phyloP scores from a whole-genome alignment of 345 rosid species.

The Gossypium bickii region DNA sequence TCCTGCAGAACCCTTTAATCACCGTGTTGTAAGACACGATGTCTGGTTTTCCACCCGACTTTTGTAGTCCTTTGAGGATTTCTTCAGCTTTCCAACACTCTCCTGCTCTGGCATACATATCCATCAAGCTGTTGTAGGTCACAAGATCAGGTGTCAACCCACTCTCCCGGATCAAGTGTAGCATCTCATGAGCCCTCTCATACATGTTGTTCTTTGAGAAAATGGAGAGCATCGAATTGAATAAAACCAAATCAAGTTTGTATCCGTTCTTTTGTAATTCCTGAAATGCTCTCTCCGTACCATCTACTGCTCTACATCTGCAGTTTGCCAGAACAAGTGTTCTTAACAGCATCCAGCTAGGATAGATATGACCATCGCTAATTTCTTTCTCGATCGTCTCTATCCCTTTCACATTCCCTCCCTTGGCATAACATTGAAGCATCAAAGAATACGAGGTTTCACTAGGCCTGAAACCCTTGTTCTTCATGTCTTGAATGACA shows the following conservation, averaged over 20 bases:
- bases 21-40: slow-evolving; percentile 85
- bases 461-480: slow-evolving; percentile 67
- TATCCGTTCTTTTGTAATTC: slow-evolving; percentile 55
- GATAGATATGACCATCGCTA: slow-evolving; percentile 56
- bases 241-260: slow-evolving; percentile 77
- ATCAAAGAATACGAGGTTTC: slow-evolving; percentile 74
- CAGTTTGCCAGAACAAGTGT: slow-evolving; percentile 63
- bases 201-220: slow-evolving; percentile 64
- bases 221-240: slow-evolving; percentile 73
- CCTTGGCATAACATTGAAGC: slow-evolving; percentile 76
- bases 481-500: slow-evolving; percentile 65
- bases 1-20: slow-evolving; percentile 87
- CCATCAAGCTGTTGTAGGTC: slow-evolving; percentile 87
- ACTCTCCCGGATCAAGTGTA: slow-evolving; percentile 43
- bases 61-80: slow-evolving; percentile 46
- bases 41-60: slow-evolving; percentile 52
- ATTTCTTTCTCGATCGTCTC: slow-evolving; percentile 64
- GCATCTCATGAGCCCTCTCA: slow-evolving; percentile 51
- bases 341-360: slow-evolving; percentile 93
- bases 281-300: slow-evolving; percentile 67
- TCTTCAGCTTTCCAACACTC: slow-evolving; percentile 90
- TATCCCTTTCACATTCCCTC: slow-evolving; percentile 62
- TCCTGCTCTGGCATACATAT: slow-evolving; percentile 78
- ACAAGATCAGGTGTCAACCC: slow-evolving; percentile 76
- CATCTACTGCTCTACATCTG: slow-evolving; percentile 60